Evolutionary conservation across 225 moss, liverwort and hornwort species (phyloP).

Genomic region (Marchantia polymorpha): DNA sequence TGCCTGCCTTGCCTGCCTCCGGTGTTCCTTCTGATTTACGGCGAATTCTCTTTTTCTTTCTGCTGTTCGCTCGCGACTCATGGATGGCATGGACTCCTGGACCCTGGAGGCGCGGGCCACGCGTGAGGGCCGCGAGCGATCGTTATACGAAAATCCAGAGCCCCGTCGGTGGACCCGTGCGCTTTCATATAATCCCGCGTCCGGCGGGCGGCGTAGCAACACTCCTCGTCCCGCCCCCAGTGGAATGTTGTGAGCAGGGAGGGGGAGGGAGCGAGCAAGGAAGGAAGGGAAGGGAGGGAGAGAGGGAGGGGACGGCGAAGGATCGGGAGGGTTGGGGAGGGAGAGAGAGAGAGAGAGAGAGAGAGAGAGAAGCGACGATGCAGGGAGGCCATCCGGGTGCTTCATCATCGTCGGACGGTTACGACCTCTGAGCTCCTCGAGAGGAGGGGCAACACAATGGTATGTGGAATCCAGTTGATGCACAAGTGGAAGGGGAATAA

Average conservation of each 20-base stretch:
- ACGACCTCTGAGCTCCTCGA: background rate
- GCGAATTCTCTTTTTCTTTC: no score
- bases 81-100: background rate
- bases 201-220: background rate
- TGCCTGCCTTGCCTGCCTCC: no score
- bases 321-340: background rate
- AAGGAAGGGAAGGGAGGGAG: background rate
- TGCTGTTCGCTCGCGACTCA: no score
- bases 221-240: background rate
- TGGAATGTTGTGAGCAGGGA: background rate
- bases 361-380: background rate
- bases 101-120: background rate
- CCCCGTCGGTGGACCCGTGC: background rate
- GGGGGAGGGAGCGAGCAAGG: background rate
- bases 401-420: background rate
- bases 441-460: background rate
- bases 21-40: no score
- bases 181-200: background rate
- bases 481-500: background rate
- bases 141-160: background rate
- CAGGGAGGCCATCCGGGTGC: background rate
- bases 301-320: background rate
- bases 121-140: background rate
- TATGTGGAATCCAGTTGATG: background rate
- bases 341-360: background rate